Base-by-base conservation (phyloP, 768 basidiomycete genomes). In the Mycena maculata region DNA sequence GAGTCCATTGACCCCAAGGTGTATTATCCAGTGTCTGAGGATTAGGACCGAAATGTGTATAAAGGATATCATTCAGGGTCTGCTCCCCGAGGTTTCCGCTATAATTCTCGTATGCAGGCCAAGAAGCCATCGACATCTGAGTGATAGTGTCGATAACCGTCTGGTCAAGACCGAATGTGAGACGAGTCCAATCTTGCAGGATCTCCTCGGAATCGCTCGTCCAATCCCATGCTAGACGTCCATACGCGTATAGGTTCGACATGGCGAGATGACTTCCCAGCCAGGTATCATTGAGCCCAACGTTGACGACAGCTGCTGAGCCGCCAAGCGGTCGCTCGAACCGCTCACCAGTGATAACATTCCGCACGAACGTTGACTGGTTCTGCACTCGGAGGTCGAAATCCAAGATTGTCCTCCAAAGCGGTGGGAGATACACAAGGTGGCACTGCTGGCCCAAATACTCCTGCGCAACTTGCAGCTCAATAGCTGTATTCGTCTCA, bases 191-290 rank as follows among this genome's bases (percentile, higher is more conserved):
- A 57, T 69, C 68, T 60, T 69, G 57, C 56, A 69, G 58, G 45
- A 69, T 60, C 30, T 55, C 63, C 63, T 69, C 52, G 58, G 68
- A 65, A 56, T 69, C 58, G 54, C 45, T 30, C 22, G 68, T 54
- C 61, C 62, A 63, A 50, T 69, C 68, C 68, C 68, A 69, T 25
- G 68, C 68, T n/a, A 69, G 63, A 30, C 52, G 68, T 31, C 68
- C 68, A 53, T 69, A 69, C 9, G 68, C 68, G 58, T 65, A 69
- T 27, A 69, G 63, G 63, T 69, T 69, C 45, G 68, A 69, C 68
- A 69, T 69, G 50, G 68, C 63, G 41, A 69, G 68, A 45, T 69
- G 68, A n/a, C 63, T 65, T 22, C 68, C 68, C 41, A 69, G 50
- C 68, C 68, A 69, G 52, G 68, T 69, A 48, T 63, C 63, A 31